Base-by-base conservation (phyloP, 2,329 filamentous ascomycete species). In the Diplodia intermedia region DNA sequence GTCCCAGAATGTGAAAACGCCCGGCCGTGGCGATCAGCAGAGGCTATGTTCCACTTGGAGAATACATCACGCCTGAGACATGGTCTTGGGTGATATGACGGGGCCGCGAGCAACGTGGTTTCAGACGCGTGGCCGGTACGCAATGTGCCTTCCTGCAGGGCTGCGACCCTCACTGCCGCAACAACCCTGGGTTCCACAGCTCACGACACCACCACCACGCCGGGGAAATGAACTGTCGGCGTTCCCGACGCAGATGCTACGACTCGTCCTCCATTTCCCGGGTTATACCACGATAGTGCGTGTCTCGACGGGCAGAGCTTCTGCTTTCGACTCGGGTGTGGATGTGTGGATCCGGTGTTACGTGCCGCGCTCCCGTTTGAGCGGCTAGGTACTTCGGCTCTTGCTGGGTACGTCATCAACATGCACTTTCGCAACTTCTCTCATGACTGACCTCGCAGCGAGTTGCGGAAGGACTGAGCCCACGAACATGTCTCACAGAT, bases 1-100 rank as follows among this genome's bases (percentile, higher is more conserved):
- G 60, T 29, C 43, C n/a, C 50, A 49, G 20, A 63, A 63, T 52
- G 60, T 63, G 43, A 63, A 52, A 50, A 63, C 60, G 60, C 47
- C 40, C 54, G 31, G 47, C 23, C 33, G 49, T 49, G 56, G 6
- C 9, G 56, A 61, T 61, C 56, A 61, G 18, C 38, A 14, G 15
- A 60, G 15, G 3, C 8, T 50, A 18, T n/a, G 47, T 63, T 52
- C 47, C 60, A 38, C 18, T 31, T 40, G 6, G 20, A 6, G 31
- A 3, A 38, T 18, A n/a, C 12, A 18, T 31, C 60, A 38, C 60
- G 47, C 60, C 38, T 49, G 29, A 52, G 29, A 63, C 60, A 63
- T 11, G 7, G 29, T 15, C 47, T 20, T 23, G 29, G 29, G 20
- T 20, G 15, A 47, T 38, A 8, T 36, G 33, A 14, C 33, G 33